These are phyloP conservation scores for Triticum turgidum DNA, from an alignment of 176 grass and related monocot species.

Conservation along the genomic window DNA sequence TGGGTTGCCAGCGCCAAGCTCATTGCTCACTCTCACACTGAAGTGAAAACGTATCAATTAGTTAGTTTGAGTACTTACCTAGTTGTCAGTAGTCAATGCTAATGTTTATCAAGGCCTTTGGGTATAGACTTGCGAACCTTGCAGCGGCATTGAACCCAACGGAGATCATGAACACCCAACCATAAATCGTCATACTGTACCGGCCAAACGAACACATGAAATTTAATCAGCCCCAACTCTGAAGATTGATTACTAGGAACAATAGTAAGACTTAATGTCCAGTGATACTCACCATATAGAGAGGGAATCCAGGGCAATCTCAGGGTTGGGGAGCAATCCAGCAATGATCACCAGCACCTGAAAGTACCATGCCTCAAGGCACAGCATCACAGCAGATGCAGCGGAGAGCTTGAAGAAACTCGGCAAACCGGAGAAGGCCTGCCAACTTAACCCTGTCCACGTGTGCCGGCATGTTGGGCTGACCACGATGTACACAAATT, in stretches of 20 bases:
- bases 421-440: background rate
- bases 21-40: no score
- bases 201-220: background rate
- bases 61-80: no score
- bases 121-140: no score
- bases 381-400: background rate
- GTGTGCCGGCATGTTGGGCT: background rate
- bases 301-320: background rate
- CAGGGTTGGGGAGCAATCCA: background rate
- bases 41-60: no score
- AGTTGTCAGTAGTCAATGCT: no score
- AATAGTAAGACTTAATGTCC: background rate
- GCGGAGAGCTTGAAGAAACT: background rate
- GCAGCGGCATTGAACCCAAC: no score
- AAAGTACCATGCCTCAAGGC: conserved; percentile 26
- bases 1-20: no score
- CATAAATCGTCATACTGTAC: background rate
- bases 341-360: conserved; percentile 5
- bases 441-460: background rate
- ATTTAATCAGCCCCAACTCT: background rate
- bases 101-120: no score
- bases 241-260: background rate
- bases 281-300: background rate
- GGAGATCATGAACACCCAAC: no score
- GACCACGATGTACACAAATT: background rate